Conservation (phyloP, 2,329 filamentous ascomycete genomes). For the Aspergillus glaucus region DNA sequence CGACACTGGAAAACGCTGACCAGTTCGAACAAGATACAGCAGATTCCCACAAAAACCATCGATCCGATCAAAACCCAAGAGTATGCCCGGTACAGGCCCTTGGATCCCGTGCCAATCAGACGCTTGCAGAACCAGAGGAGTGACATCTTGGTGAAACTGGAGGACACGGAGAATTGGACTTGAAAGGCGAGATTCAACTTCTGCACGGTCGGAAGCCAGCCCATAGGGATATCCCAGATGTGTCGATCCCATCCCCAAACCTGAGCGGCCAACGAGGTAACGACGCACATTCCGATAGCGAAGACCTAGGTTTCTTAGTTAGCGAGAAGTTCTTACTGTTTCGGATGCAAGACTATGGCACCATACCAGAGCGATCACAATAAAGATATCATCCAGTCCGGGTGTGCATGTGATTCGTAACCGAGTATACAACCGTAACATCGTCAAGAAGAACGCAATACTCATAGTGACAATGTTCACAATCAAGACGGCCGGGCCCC, state of each 20-base stretch:
- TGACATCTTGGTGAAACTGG: slow-evolving; percentile 32
- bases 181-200: slow-evolving; percentile 34
- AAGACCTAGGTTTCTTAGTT: slow-evolving; percentile 21
- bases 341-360: not conserved
- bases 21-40: slow-evolving; percentile 25
- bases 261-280: slow-evolving; percentile 28
- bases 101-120: slow-evolving; percentile 22
- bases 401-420: slow-evolving; percentile 39
- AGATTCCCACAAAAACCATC: slow-evolving; percentile 27
- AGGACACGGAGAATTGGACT: slow-evolving; percentile 31
- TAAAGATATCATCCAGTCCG: slow-evolving; percentile 44
- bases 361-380: slow-evolving; percentile 38
- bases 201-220: slow-evolving; percentile 22
- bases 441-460: slow-evolving; percentile 36
- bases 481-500: slow-evolving; percentile 39
- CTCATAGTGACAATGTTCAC: slow-evolving; percentile 36
- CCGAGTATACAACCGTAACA: slow-evolving; percentile 43
- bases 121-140: slow-evolving; percentile 33
- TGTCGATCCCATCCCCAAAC: slow-evolving; percentile 34
- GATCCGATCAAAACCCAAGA: slow-evolving; percentile 18
- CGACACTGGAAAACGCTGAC: slow-evolving; percentile 36
- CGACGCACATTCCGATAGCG: slow-evolving; percentile 28
- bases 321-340: not conserved
- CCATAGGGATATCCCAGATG: slow-evolving; percentile 34
- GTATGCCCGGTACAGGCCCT: slow-evolving; percentile 20